Conservation (phyloP, 2,329 filamentous ascomycete genomes). For the Fusarium gaditjirri region DNA sequence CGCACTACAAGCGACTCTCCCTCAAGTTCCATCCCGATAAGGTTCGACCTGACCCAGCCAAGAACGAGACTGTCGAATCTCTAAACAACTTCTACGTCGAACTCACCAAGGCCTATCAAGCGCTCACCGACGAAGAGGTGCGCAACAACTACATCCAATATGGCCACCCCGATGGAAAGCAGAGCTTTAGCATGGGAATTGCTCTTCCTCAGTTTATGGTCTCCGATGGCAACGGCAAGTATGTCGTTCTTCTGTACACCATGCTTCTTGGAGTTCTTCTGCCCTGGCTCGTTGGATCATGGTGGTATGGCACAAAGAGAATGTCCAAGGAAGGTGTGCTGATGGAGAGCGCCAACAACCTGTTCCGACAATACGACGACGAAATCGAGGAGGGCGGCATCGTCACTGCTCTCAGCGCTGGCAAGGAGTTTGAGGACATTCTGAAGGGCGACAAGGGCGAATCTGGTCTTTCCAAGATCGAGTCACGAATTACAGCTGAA, state of each 20-base stretch:
- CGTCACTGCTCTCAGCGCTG: conserved; percentile 82
- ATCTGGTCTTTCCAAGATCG: conserved; percentile 81
- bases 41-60: conserved; percentile 80
- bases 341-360: conserved; percentile 90
- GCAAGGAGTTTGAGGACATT: conserved; percentile 83
- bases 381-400: conserved; percentile 83
- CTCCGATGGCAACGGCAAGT: conserved; percentile 94
- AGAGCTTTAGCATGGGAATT: conserved; percentile 97
- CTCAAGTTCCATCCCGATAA: conserved; percentile 95
- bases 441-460: conserved; percentile 84
- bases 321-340: conserved; percentile 94
- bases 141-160: conserved; percentile 97
- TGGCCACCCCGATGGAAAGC: conserved; percentile 97
- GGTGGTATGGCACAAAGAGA: conserved; percentile 98
- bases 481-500: conserved; percentile 78
- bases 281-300: conserved; percentile 92
- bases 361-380: conserved; percentile 94
- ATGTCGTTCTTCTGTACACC: conserved; percentile 90
- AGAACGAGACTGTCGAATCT: conserved; percentile 87
- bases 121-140: conserved; percentile 95
- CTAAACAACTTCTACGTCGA: conserved; percentile 93
- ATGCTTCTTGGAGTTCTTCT: conserved; percentile 87
- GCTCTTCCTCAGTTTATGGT: conserved; percentile 93
- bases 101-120: conserved; percentile 97
- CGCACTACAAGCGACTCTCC: conserved; percentile 87